Conservation (phyloP, 495 filamentous ascomycete species). For the Penicillium lividum region DNA sequence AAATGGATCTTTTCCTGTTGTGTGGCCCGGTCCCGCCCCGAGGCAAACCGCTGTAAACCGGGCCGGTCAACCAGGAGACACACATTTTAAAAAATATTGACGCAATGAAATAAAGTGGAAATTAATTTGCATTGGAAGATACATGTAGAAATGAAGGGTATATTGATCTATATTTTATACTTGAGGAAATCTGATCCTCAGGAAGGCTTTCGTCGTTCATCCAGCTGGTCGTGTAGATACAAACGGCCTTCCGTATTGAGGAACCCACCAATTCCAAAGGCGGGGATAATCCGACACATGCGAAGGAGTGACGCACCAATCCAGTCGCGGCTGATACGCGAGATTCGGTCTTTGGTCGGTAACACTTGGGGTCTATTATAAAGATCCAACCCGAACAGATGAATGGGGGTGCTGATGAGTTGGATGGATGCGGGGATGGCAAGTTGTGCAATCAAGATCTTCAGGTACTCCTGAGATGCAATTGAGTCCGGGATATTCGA, state of each 20-base stretch:
- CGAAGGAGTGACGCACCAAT: constrained; percentile 67
- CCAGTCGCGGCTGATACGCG: constrained; percentile 71
- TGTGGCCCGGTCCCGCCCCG: neutral
- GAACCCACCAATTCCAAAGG: constrained; percentile 87
- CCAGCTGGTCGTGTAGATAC: constrained; percentile 34
- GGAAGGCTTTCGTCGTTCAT: constrained; percentile 16
- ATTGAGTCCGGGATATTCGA: constrained; percentile 38
- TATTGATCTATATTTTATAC: constrained; percentile 29
- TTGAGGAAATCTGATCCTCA: constrained; percentile 2
- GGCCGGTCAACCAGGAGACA: constrained; percentile 19
- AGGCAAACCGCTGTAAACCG: constrained; percentile 16
- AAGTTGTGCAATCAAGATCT: constrained; percentile 66
- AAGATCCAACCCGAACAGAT: constrained; percentile 80
- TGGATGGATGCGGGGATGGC: constrained; percentile 77
- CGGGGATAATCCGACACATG: constrained; percentile 83
- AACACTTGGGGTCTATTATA: constrained; percentile 65
- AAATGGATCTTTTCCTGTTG: neutral
- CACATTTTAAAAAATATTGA: constrained; percentile 16
- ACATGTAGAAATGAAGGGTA: constrained; percentile 24
- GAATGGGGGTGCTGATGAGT: constrained; percentile 76
- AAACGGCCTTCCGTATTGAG: constrained; percentile 63
- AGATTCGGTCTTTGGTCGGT: constrained; percentile 54
- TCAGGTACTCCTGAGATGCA: constrained; percentile 37
- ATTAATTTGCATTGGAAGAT: neutral
- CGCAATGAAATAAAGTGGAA: constrained; percentile 1